Base-by-base conservation (phyloP, 768 basidiomycete genomes). In the Boletus insuetus region DNA sequence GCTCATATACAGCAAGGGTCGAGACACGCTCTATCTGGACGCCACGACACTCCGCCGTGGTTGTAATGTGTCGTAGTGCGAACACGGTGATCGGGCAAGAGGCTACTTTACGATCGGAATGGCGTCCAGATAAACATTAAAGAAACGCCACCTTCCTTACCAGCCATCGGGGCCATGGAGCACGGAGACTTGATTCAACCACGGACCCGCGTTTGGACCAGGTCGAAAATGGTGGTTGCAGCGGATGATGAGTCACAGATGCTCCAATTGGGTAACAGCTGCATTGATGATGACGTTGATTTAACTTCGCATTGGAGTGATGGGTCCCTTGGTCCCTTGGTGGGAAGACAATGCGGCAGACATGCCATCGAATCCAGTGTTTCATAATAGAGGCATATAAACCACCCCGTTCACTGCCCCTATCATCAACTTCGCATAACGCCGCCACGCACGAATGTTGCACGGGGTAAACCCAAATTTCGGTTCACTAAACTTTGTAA, bases 1-100 rank as follows among this genome's bases (percentile, higher is more conserved):
- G 39, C 50, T 63, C 56, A 67, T 57, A 67, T 68, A 68, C 64
- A 55, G 55, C 66, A 61, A 58, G 61, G 64, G 56, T 57, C 51
- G 20, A 54, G 51, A 42, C 65, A 67, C 58, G 65, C 54, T 63
- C 19, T 52, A 56, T 66, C 56, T 43, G 47, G 42, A 52, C 26
- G 32, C 60, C 66, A 67, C 64, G 64, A 58, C 57, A 41, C 45
- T 58, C 44, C 49, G 45, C 66, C 56, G 51, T 68, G 65, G 35
- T 17, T 48, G 43, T 64, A 53, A 57, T 65, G 46, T 55, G 46
- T 48, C 26, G 38, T 46, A 60, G 41, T 43, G 47, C 49, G 17
- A 26, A 34, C 47, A 42, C 45, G 14, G 45, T 47, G 44, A 64
- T 56, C 43, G 57, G 37, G 32, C 38, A 50, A 50, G 49, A 42